Percentiles rank a stretch among this genome's conserved stretches.
These are phyloP conservation scores for Tylopilus sp. DNA, from an alignment of 768 basidiomycete genomes.

Conservation along the genomic window DNA sequence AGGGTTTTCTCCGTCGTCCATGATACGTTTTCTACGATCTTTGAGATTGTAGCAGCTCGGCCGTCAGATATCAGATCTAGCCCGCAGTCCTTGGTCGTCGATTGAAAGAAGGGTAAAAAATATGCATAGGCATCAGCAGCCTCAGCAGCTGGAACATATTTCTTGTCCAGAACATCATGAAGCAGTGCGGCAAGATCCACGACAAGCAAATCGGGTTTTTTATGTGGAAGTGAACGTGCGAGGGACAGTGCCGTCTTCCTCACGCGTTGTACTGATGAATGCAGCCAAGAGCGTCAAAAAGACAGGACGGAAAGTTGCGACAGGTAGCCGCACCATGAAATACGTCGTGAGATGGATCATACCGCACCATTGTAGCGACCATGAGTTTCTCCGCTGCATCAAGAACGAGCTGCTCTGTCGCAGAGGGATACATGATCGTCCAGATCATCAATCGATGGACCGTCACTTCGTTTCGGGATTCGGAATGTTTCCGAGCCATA, in stretches of 20 bases:
- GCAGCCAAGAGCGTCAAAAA: slow-evolving; percentile 1
- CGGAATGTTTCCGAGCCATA: slow-evolving; percentile 20
- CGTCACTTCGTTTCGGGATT: slow-evolving; percentile 15
- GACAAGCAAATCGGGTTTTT: slow-evolving; percentile 63
- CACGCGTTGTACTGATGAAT: slow-evolving; percentile 71
- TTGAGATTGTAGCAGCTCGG: slow-evolving; percentile 51
- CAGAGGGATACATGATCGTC: slow-evolving; percentile 41
- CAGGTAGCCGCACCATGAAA: slow-evolving; percentile 57
- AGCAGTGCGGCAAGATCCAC: slow-evolving; percentile 79
- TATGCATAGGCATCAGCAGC: slow-evolving; percentile 61
- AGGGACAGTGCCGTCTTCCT: slow-evolving; percentile 70
- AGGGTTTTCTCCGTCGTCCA: slow-evolving; percentile 82
- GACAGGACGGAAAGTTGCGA: neutral
- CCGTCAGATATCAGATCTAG: slow-evolving; percentile 14
- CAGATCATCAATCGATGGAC: neutral
- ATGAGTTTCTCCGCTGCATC: slow-evolving; percentile 64
- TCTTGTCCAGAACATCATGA: slow-evolving; percentile 86
- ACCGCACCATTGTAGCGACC: slow-evolving; percentile 68
- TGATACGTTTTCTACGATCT: slow-evolving; percentile 32
- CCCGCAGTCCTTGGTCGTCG: slow-evolving; percentile 35
- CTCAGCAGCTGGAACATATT: slow-evolving; percentile 61
- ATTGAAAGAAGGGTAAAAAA: slow-evolving; percentile 63
- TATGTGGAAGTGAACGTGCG: slow-evolving; percentile 44
- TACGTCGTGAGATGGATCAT: slow-evolving; percentile 79
- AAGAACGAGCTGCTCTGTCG: slow-evolving; percentile 49